Evolutionary conservation across 139 green algal species (phyloP).

Genomic region (Astrephomene gubernaculifera): DNA sequence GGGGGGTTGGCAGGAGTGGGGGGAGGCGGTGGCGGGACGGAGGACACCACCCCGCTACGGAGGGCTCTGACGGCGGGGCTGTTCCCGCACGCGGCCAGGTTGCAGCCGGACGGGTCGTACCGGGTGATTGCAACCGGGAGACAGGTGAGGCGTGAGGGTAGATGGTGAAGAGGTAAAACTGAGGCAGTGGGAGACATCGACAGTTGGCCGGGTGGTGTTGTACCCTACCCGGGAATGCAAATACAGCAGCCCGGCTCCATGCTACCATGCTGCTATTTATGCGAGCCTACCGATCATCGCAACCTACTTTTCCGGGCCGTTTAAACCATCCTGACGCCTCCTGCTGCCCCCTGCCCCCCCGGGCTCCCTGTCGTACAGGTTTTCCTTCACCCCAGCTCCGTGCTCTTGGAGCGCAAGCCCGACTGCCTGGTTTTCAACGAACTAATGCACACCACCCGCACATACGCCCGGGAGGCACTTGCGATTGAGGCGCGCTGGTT

Average conservation of each 20-base stretch:
- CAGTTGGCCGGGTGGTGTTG: too few relatives aligned
- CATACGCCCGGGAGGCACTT: conserved; percentile 78
- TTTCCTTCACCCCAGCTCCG: conserved; percentile 85
- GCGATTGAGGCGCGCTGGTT: conserved; percentile 82
- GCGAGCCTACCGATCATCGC: too few relatives aligned
- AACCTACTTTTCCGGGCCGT: neutral
- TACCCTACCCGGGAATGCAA: too few relatives aligned
- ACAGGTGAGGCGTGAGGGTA: neutral
- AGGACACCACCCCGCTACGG: conserved; percentile 67
- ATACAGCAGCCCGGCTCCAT: too few relatives aligned
- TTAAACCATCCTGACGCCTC: too few relatives aligned
- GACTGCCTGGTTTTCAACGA: conserved; percentile 89
- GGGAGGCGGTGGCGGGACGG: too few relatives aligned
- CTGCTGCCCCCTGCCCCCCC: neutral
- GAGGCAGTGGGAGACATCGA: too few relatives aligned
- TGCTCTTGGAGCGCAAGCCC: conserved; percentile 70
- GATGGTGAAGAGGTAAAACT: too few relatives aligned
- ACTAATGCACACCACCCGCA: conserved; percentile 78
- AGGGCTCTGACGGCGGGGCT: conserved; percentile 78
- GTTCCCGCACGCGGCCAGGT: conserved; percentile 83
- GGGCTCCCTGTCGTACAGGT: conserved; percentile 50
- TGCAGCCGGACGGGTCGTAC: conserved; percentile 81
- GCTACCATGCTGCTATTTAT: too few relatives aligned
- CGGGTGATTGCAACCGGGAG: conserved; percentile 78
- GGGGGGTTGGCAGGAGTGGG: too few relatives aligned